Percentiles rank a stretch among this genome's conserved stretches.
Evolutionary conservation across 2,329 filamentous ascomycete species (phyloP).

Genomic region (Periglandula ipomoeae): DNA sequence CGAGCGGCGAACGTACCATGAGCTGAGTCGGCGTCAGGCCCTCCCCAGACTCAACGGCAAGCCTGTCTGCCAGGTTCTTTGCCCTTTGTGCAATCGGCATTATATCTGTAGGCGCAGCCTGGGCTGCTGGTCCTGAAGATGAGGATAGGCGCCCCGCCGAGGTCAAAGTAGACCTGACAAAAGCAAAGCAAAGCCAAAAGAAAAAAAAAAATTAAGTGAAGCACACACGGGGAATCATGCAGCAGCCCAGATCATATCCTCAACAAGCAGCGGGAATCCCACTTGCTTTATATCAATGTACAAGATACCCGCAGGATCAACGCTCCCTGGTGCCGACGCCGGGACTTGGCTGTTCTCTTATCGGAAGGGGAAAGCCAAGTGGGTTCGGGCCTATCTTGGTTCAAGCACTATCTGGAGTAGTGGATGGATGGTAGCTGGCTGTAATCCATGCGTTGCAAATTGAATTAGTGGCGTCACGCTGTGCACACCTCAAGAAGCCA

Average conservation of each 20-base stretch:
- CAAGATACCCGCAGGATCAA: no score
- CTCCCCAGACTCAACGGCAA: constrained; percentile 66
- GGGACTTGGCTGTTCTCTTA: neutral
- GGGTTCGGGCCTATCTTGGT: neutral
- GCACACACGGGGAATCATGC: neutral
- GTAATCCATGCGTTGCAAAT: no score
- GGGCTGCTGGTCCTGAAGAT: neutral
- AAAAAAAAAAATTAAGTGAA: no score
- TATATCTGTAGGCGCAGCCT: neutral
- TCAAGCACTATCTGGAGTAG: neutral
- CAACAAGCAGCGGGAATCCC: no score
- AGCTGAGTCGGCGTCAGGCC: constrained; percentile 71
- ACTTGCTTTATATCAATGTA: no score
- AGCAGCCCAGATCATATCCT: no score
- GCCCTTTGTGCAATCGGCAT: constrained; percentile 12
- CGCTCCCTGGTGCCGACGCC: neutral
- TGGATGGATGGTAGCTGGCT: neutral
- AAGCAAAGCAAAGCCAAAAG: no score
- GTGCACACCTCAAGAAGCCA: no score
- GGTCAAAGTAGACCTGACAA: neutral
- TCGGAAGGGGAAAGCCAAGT: neutral
- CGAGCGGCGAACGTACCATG: constrained; percentile 48
- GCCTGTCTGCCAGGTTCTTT: constrained; percentile 42
- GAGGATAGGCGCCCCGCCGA: neutral
- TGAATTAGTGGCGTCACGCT: no score